phyloP scores from a whole-genome alignment of 2,329 filamentous ascomycete genomes.

The Calonectria honghensis region DNA sequence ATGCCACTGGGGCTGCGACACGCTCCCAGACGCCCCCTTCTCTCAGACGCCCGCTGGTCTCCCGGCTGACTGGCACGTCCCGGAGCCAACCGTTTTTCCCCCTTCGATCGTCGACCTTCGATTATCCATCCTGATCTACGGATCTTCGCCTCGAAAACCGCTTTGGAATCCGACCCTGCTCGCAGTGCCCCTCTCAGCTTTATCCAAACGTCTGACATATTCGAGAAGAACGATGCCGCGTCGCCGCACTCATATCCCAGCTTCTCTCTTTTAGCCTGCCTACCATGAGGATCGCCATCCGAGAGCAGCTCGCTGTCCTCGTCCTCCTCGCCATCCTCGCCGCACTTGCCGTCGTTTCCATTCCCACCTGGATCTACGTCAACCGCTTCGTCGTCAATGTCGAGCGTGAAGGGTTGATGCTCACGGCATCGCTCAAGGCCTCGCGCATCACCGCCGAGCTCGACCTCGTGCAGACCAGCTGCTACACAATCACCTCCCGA shows the following conservation, averaged over 20 bases:
- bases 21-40: constrained; percentile 27
- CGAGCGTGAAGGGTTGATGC: constrained; percentile 77
- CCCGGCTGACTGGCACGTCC: constrained; percentile 16
- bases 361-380: constrained; percentile 82
- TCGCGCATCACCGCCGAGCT: constrained; percentile 87
- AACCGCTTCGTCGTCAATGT: constrained; percentile 72
- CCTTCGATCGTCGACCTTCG: background rate
- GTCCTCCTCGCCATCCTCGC: constrained; percentile 85
- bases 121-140: constrained; percentile 14
- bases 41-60: constrained; percentile 1
- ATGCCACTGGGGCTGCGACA: constrained; percentile 19
- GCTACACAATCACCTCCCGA: constrained; percentile 81
- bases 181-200: constrained; percentile 23
- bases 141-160: constrained; percentile 10
- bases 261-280: constrained; percentile 52
- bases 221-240: constrained; percentile 54
- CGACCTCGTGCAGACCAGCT: constrained; percentile 84
- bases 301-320: constrained; percentile 88
- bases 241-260: constrained; percentile 47
- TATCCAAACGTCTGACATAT: constrained; percentile 38
- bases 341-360: constrained; percentile 84
- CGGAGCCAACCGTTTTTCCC: constrained; percentile 6
- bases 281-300: constrained; percentile 88
- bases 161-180: constrained; percentile 22
- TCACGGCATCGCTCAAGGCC: constrained; percentile 91